Conservation (phyloP, 805 yeast genomes). For the Metschnikowia chrysomelidarum region DNA sequence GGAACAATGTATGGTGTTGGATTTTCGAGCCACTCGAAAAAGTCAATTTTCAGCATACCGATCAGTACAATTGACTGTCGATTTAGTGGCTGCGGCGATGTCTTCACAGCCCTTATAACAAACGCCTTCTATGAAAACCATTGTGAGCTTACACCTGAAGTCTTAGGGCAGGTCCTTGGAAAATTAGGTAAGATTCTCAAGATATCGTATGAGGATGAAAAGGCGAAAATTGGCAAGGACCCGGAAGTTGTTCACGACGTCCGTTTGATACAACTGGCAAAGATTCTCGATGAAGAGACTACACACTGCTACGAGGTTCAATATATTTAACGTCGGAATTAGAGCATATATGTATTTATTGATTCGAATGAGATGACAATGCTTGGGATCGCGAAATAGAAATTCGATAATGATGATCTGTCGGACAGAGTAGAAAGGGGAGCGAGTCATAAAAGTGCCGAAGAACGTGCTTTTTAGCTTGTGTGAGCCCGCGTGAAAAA, state of each 20-base stretch:
- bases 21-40: constrained; percentile 7
- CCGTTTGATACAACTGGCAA: constrained; percentile 35
- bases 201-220: constrained; percentile 25
- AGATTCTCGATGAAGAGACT: constrained; percentile 21
- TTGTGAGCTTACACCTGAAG: constrained; percentile 22
- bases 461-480: too few relatives aligned
- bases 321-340: constrained; percentile 2
- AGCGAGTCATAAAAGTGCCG: too few relatives aligned
- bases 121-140: constrained; percentile 41
- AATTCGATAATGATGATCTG: too few relatives aligned
- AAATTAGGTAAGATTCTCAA: constrained; percentile 30
- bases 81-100: constrained; percentile 75
- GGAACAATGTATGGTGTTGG: constrained; percentile 43
- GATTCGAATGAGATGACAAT: too few relatives aligned
- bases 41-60: constrained; percentile 32
- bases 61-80: constrained; percentile 53
- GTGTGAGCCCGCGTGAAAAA: too few relatives aligned
- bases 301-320: not conserved
- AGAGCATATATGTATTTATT: too few relatives aligned
- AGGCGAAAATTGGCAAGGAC: constrained; percentile 12
- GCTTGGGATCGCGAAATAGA: too few relatives aligned
- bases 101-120: constrained; percentile 61
- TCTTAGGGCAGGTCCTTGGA: constrained; percentile 25
- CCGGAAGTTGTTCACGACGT: constrained; percentile 34
- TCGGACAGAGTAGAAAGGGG: too few relatives aligned